Base-by-base conservation (phyloP, 148 eudicot genomes). In the Cornus kousa region DNA sequence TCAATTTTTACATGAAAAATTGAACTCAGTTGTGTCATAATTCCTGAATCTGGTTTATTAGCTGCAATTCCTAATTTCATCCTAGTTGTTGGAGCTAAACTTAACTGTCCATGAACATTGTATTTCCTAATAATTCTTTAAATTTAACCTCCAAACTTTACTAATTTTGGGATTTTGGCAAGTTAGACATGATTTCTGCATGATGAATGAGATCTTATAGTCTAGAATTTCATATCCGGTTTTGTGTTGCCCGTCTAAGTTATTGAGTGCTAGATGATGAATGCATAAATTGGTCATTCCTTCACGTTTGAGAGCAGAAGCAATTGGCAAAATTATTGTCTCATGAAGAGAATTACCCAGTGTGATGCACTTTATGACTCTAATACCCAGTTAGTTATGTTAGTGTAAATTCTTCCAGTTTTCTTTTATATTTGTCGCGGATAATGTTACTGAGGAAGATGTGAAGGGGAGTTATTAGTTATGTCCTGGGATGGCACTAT, bases 361-460 rank as follows among this genome's bases (percentile, higher is more conserved):
- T 6, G 48, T 43, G 6, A 43, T 43, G 9, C 37, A 35, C 37
- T 4, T 35, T 35, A 35, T 35, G 37, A 35, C 48, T 43, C 48
- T 43, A 9, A 43, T 43, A 43, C 7, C 48, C 48, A 53, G 17
- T 50, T 9, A 50, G 14, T 53, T 16, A 16, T 53, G 16, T 16
- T 16, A 11, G 59, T 53, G 16, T 1, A 53, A 53, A 11, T 53
- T 53, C 1, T 53, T 53, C 59, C 19, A 71, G 33, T 13, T 74
- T 37, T 3, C 43, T 35, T 59, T 35, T 20, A 20, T 33, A 3
- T n/a, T 12, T 20, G 46, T 28, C 4, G 48, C 28, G 22, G 23
- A 10, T 31, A 28, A 73, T 33, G 67, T 74, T 53, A 53, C 28
- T 33, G 32, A 12, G 67, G 76, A 74, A 74, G 48, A 59, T 22